Evolutionary conservation across 768 basidiomycete genomes (phyloP).

Genomic region (Crepidotus variabilis): DNA sequence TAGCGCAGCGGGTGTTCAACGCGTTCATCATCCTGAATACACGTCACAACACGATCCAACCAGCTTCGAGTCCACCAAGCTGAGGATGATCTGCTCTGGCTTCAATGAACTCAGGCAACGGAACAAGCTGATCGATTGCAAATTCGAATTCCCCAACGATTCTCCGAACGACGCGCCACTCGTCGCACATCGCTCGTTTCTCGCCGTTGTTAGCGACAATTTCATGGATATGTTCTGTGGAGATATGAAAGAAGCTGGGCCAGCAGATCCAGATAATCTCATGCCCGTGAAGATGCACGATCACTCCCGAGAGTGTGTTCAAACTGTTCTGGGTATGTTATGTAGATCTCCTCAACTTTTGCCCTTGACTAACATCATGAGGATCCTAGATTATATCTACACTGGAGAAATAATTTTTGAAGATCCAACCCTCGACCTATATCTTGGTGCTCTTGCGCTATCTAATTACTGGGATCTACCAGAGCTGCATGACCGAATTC

Average conservation of each 20-base stretch:
- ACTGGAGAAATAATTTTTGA: constrained; percentile 15
- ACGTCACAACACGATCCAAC: constrained; percentile 1
- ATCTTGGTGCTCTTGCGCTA: constrained; percentile 25
- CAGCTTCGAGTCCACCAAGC: constrained; percentile 1
- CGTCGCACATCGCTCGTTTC: constrained; percentile 38
- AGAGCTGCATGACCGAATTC: constrained; percentile 21
- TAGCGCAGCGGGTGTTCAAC: constrained; percentile 26
- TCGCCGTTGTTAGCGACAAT: constrained; percentile 30
- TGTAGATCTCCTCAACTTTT: background rate
- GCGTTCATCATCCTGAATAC: constrained; percentile 20
- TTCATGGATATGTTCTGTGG: constrained; percentile 28
- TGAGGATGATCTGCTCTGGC: constrained; percentile 16
- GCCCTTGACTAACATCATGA: background rate
- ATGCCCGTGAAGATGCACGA: constrained; percentile 7
- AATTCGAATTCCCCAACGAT: constrained; percentile 23
- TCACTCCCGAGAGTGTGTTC: constrained; percentile 19
- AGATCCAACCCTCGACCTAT: constrained; percentile 6
- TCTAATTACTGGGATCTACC: constrained; percentile 23
- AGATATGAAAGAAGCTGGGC: constrained; percentile 17
- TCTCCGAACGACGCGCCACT: constrained; percentile 10
- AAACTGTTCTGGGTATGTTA: constrained; percentile 24
- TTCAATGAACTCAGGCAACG: constrained; percentile 32
- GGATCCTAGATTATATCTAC: constrained; percentile 28
- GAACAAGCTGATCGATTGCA: constrained; percentile 31
- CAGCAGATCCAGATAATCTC: constrained; percentile 12